phyloP scores from a whole-genome alignment of 2,329 filamentous ascomycete species.

The Penicillium sp. region DNA sequence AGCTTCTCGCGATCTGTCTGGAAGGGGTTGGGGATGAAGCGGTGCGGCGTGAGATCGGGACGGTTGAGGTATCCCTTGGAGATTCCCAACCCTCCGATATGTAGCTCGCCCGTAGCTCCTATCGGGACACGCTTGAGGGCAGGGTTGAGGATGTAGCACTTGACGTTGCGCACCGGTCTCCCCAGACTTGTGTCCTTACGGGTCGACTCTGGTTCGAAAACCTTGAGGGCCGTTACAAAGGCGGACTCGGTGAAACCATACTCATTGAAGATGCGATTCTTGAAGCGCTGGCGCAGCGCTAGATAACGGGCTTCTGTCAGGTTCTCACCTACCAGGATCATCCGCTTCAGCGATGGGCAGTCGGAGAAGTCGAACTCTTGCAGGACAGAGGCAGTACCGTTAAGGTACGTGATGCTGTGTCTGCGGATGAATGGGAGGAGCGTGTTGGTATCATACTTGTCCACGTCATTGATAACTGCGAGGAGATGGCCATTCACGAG shows the following conservation, averaged over 20 bases:
- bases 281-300: neutral
- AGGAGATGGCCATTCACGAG: neutral
- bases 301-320: neutral
- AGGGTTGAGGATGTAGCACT: neutral
- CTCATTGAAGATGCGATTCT: neutral
- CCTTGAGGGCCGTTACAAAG: neutral
- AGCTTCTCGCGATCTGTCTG: neutral
- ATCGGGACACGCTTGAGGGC: neutral
- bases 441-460: neutral
- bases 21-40: neutral
- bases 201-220: neutral
- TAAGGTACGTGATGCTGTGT: neutral
- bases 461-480: neutral
- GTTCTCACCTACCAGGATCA: neutral
- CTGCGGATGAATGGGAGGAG: neutral
- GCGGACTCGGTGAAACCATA: neutral
- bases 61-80: neutral
- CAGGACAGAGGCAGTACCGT: neutral
- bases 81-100: neutral
- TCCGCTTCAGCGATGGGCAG: neutral
- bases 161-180: neutral
- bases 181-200: neutral
- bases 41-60: neutral
- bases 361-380: neutral
- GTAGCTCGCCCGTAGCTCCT: neutral